These are phyloP conservation scores for Floccularia luteovirens DNA, from an alignment of 768 basidiomycete species.

Conservation along the genomic window DNA sequence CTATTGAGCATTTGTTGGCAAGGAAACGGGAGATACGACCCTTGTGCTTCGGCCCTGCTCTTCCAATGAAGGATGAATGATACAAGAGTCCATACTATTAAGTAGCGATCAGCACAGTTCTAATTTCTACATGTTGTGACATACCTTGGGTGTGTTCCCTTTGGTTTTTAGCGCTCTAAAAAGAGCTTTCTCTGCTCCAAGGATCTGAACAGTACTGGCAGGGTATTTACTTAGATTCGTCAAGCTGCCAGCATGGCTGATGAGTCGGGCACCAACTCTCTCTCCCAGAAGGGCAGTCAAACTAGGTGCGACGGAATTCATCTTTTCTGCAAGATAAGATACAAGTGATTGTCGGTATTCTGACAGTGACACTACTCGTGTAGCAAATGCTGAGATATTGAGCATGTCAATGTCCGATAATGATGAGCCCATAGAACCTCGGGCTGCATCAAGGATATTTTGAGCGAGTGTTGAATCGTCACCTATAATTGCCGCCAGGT, in stretches of 20 bases:
- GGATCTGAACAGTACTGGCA: slow-evolving; percentile 95
- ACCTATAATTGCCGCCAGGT: slow-evolving; percentile 72
- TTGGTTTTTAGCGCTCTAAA: slow-evolving; percentile 98
- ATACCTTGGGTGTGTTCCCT: slow-evolving; percentile 94
- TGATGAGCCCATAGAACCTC: slow-evolving; percentile 90
- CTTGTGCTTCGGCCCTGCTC: slow-evolving; percentile 91
- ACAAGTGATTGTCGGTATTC: slow-evolving; percentile 92
- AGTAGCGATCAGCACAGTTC: slow-evolving; percentile 1
- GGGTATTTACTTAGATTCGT: slow-evolving; percentile 98
- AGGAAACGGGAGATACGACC: slow-evolving; percentile 98
- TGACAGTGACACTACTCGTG: slow-evolving; percentile 83
- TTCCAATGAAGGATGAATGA: slow-evolving; percentile 94
- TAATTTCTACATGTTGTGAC: slow-evolving; percentile 6
- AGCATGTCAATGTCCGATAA: slow-evolving; percentile 91
- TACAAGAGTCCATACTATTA: slow-evolving; percentile 92
- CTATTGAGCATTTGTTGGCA: slow-evolving; percentile 98
- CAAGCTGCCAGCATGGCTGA: slow-evolving; percentile 93
- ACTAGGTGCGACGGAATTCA: slow-evolving; percentile 95
- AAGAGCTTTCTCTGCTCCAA: slow-evolving; percentile 96
- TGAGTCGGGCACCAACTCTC: slow-evolving; percentile 85
- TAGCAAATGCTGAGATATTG: slow-evolving; percentile 90
- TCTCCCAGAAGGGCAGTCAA: slow-evolving; percentile 87
- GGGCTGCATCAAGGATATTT: slow-evolving; percentile 91
- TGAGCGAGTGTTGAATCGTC: slow-evolving; percentile 82
- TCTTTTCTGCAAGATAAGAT: slow-evolving; percentile 88